Evolutionary conservation across 108 stramenopile species (phyloP).

Genomic region (Fistulifera pelliculosa): DNA sequence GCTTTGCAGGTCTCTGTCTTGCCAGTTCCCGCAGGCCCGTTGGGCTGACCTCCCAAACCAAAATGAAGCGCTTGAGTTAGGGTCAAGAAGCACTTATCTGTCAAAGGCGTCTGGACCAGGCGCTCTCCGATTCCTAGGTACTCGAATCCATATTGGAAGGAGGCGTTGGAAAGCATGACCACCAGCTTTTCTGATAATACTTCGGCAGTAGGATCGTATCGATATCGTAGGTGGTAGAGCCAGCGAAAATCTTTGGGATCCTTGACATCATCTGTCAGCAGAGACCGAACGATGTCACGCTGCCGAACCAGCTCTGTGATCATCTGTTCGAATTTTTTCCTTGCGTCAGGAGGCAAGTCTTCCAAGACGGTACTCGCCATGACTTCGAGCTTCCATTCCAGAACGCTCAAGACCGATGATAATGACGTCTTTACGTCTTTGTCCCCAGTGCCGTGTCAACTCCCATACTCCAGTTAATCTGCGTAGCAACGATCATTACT

Average conservation of each 20-base stretch:
- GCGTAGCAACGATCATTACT: constrained; percentile 89
- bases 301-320: constrained; percentile 98
- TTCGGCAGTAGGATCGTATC: constrained; percentile 66
- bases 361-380: constrained; percentile 89
- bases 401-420: constrained; percentile 24
- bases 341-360: constrained; percentile 73
- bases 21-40: constrained; percentile 96
- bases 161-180: constrained; percentile 89
- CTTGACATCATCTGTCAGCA: constrained; percentile 64
- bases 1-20: constrained; percentile 97
- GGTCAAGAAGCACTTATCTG: constrained; percentile 95
- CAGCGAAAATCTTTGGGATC: constrained; percentile 78
- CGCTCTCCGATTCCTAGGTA: constrained; percentile 97
- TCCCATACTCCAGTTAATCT: constrained; percentile 86
- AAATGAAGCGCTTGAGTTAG: constrained; percentile 95
- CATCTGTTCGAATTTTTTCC: constrained; percentile 96
- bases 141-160: constrained; percentile 95
- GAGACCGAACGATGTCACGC: constrained; percentile 85
- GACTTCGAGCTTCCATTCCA: constrained; percentile 73
- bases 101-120: constrained; percentile 96
- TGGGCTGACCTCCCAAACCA: constrained; percentile 95
- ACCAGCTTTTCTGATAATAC: constrained; percentile 67
- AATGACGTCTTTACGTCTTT: constrained; percentile 38
- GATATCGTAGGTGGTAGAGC: constrained; percentile 89
- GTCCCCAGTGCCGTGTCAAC: constrained; percentile 69